Evolutionary conservation across 441 rosid genomes (phyloP).

Genomic region (Capsella rubella): DNA sequence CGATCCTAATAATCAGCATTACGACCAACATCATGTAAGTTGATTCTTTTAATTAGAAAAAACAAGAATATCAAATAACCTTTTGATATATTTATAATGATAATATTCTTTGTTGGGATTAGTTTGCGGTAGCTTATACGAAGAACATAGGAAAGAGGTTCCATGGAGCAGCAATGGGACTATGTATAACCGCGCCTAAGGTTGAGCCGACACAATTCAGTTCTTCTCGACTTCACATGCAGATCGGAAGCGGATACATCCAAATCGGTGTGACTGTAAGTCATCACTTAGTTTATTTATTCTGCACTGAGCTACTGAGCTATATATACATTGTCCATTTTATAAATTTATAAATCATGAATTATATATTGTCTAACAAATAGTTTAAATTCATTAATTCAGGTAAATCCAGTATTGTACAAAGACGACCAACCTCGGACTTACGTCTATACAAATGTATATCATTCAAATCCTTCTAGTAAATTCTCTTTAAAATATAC

Average conservation of each 20-base stretch:
- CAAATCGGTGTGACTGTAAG: slow-evolving; percentile 16
- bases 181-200: slow-evolving; percentile 11
- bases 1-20: background rate
- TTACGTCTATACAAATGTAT: slow-evolving; percentile 26
- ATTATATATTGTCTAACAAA: background rate
- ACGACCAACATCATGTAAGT: slow-evolving; percentile 35
- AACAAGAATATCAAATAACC: background rate
- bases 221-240: slow-evolving; percentile 18
- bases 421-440: slow-evolving; percentile 21
- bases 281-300: background rate
- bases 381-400: background rate
- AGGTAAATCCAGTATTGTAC: slow-evolving; percentile 34
- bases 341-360: background rate
- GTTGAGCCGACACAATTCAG: slow-evolving; percentile 32
- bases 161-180: slow-evolving; percentile 36
- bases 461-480: background rate
- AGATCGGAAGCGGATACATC: slow-evolving; percentile 30
- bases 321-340: background rate
- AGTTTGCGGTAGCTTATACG: slow-evolving; percentile 34
- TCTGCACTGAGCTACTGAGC: background rate
- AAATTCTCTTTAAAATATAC: background rate
- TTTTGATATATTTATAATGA: background rate
- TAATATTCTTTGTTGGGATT: background rate
- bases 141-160: background rate
- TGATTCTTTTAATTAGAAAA: background rate